Conservation (phyloP, 208 protist genomes). For the Trichomonas vaginalis region DNA sequence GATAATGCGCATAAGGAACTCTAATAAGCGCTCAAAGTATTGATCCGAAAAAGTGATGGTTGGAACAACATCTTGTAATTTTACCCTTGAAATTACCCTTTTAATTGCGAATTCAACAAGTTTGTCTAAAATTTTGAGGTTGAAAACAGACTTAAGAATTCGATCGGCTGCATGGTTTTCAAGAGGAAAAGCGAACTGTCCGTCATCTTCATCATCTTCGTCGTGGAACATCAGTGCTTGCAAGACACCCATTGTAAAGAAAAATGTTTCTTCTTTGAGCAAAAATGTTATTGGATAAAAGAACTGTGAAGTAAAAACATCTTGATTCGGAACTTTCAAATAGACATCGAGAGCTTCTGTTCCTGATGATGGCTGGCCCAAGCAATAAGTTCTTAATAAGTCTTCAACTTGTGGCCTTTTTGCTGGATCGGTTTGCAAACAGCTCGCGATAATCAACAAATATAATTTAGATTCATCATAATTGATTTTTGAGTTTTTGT, state of each 20-base stretch:
- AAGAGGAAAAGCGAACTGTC: not conserved
- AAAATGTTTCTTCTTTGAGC: not conserved
- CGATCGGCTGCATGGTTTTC: not conserved
- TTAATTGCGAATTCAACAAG: not conserved
- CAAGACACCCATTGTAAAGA: not conserved
- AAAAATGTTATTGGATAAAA: not conserved
- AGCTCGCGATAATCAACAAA: not conserved
- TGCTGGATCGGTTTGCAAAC: not conserved
- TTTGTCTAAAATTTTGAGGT: not conserved
- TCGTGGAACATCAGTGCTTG: not conserved
- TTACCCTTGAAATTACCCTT: not conserved
- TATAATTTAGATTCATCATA: not conserved
- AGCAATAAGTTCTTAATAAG: not conserved
- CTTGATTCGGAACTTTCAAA: not conserved
- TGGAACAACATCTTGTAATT: not conserved
- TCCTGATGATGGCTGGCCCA: not conserved
- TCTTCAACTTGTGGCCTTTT: not conserved
- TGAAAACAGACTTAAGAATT: not conserved
- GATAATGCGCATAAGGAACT: not conserved
- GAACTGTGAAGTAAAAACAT: not conserved
- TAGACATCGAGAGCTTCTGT: not conserved
- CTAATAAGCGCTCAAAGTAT: not conserved
- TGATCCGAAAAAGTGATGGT: not conserved
- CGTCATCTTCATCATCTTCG: not conserved
- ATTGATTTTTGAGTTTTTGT: not conserved